phyloP scores from a whole-genome alignment of 2,329 filamentous ascomycete species.

The Aspergillus texensis region DNA sequence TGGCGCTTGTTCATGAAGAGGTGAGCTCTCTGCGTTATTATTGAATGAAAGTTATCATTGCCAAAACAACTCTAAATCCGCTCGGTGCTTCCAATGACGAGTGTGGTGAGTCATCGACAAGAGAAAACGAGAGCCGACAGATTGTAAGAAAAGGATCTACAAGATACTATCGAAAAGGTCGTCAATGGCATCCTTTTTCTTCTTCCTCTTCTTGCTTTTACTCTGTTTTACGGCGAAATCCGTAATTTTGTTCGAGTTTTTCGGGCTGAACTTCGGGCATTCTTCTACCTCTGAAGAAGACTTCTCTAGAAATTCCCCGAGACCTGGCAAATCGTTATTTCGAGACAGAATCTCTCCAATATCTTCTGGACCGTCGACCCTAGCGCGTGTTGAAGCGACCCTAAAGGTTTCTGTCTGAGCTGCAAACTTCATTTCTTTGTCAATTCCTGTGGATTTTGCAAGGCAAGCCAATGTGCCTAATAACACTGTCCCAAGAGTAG shows the following conservation, averaged over 20 bases:
- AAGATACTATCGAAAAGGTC: conserved; percentile 68
- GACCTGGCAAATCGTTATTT: conserved; percentile 6
- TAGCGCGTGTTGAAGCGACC: neutral
- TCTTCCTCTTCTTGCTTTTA: conserved; percentile 55
- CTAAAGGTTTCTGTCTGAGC: conserved; percentile 2
- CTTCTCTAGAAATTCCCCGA: neutral
- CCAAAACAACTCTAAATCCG: neutral
- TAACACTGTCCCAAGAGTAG: conserved; percentile 70
- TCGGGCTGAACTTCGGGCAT: neutral
- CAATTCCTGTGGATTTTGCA: conserved; percentile 46
- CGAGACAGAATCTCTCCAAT: conserved; percentile 30
- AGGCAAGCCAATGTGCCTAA: conserved; percentile 66
- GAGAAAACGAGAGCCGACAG: neutral
- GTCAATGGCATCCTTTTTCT: conserved; percentile 66
- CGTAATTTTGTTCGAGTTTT: neutral
- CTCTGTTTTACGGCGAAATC: conserved; percentile 5
- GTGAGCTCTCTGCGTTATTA: neutral
- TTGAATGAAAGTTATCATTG: neutral
- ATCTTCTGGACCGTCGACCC: conserved; percentile 21
- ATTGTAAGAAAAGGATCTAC: conserved; percentile 13
- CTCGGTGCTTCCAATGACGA: neutral
- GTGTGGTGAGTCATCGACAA: neutral
- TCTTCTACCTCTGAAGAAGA: neutral
- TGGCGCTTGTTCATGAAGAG: conserved; percentile 12
- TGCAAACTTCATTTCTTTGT: conserved; percentile 24